Percentiles rank a stretch among this genome's conserved stretches.
Evolutionary conservation across 75 land plant genomes (phyloP).

Genomic region (Sequoiadendron giganteum): DNA sequence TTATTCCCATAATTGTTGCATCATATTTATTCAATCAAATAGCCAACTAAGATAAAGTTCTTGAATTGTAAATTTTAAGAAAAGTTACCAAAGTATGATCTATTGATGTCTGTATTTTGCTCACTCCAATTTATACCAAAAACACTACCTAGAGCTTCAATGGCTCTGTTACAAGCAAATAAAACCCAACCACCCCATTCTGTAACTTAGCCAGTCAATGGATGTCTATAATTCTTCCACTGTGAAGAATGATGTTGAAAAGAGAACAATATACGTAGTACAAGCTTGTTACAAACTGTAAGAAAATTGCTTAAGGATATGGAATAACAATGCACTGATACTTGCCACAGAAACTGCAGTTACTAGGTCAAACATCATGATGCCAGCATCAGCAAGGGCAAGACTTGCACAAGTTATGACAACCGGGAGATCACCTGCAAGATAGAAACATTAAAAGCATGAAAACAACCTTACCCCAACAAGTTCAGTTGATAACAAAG

Average conservation of each 20-base stretch:
- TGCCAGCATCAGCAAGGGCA: conserved; percentile 96
- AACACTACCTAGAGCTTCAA: background rate
- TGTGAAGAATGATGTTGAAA: background rate
- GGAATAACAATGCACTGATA: conserved; percentile 1
- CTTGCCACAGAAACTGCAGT: conserved; percentile 91
- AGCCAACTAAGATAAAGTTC: background rate
- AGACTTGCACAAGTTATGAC: conserved; percentile 88
- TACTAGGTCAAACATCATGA: conserved; percentile 93
- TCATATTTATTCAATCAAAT: background rate
- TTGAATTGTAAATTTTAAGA: background rate
- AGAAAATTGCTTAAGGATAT: background rate
- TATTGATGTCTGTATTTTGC: background rate
- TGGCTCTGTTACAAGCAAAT: background rate
- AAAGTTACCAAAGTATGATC: background rate
- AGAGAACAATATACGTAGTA: background rate
- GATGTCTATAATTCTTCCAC: background rate
- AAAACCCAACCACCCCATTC: background rate
- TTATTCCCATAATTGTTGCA: background rate
- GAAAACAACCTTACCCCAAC: background rate
- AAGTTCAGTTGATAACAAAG: background rate
- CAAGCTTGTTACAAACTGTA: background rate
- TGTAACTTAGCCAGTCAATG: background rate
- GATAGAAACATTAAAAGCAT: background rate
- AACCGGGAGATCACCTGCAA: conserved; percentile 87
- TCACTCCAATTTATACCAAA: background rate